Evolutionary conservation across 495 filamentous ascomycete genomes (phyloP), one percentile per base, ranked within the genome.

Genomic region (Antarctomyces pellizariae): DNA sequence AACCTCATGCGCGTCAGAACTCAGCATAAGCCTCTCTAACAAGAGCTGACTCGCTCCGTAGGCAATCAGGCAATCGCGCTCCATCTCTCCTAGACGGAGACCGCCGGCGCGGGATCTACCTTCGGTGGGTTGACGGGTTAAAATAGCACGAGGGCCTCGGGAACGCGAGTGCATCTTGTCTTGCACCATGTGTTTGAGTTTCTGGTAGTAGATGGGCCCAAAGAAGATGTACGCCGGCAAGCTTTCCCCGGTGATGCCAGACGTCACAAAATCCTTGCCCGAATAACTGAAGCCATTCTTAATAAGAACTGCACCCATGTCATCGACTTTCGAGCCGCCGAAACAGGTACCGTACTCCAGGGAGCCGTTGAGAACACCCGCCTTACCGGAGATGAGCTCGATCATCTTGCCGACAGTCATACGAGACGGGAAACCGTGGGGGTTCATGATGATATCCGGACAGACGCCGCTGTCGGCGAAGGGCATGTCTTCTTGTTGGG

Each of bases 371-470:
- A 95, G 45, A 2, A 95, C 70, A 13, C 82, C 75, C 2, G 89
- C 84, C 49, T 99, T 99, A 25, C 89, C 89, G 1, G 84, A 74
- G 7, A 99, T 59, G 22, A 91, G 71, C 47, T 99, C 86, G 27
- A 99, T 60, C 59, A 99, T 78, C 48, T 99, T 95, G 6, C 89
- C 86, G 37, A 99, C 89, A 25, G 86, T 99, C 86, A 99, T 99
- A 46, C 86, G 86, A 7, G 83, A 93, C 5, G 86, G 86, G 61
- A 99, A 95, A 66, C 89, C 86, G 51, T 99, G 86, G 1, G 86
- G 86, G 54, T 99, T 99, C 89, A 99, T 99, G 67, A 99, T 99
- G 42, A 99, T 86, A 46, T 99, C 86, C 0, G 86, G 86, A 20
- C 64, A 66, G 35, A 99, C 71, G 3, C 86, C 89, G 19, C 63